These are phyloP conservation scores for Citrus mangshanensis DNA, from an alignment of 345 rosid genomes.

Conservation along the genomic window DNA sequence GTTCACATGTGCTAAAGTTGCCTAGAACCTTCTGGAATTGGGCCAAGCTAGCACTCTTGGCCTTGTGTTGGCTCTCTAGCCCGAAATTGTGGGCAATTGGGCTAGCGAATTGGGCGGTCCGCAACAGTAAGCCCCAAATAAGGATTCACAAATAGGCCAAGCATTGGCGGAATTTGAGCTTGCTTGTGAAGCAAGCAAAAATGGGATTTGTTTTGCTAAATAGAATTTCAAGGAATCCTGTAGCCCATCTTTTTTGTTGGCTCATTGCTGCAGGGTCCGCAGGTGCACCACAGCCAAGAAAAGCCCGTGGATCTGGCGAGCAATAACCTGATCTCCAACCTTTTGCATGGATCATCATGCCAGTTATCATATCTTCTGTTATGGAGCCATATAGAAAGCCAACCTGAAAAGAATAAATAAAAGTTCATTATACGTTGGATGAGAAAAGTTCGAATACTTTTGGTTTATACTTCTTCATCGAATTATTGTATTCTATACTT, in stretches of 20 bases:
- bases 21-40: too few relatives aligned
- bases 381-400: conserved; percentile 71
- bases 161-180: conserved; percentile 47
- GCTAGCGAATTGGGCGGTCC: too few relatives aligned
- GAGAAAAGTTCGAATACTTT: too few relatives aligned
- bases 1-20: too few relatives aligned
- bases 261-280: conserved; percentile 37
- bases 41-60: too few relatives aligned
- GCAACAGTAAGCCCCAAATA: conserved; percentile 39
- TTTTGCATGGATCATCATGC: conserved; percentile 44
- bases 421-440: too few relatives aligned
- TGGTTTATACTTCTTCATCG: too few relatives aligned
- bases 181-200: conserved; percentile 11
- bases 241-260: conserved; percentile 64
- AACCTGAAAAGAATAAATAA: conserved; percentile 18
- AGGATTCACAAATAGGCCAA: conserved; percentile 31
- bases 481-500: too few relatives aligned
- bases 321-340: conserved; percentile 44
- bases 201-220: conserved; percentile 40
- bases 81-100: too few relatives aligned
- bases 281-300: conserved; percentile 53
- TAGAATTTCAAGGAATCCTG: conserved; percentile 54
- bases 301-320: conserved; percentile 43
- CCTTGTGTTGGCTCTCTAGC: too few relatives aligned
- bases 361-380: conserved; percentile 53